phyloP scores from a whole-genome alignment of 768 basidiomycete species.

The Asterophora parasitica region DNA sequence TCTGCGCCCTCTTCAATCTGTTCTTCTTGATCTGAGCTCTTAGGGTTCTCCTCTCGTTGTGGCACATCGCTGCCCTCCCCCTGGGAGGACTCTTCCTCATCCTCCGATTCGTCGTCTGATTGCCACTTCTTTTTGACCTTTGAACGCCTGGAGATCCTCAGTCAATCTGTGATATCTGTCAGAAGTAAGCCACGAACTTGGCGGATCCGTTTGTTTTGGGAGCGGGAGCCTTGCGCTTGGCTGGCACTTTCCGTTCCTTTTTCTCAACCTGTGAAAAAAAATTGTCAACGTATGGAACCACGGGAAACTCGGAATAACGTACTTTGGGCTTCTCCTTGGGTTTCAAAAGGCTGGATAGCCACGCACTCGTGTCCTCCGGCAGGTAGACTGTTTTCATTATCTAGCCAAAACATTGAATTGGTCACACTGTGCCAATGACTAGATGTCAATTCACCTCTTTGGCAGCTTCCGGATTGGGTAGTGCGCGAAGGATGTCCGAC shows the following conservation, averaged over 20 bases:
- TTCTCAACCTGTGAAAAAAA: slow-evolving; percentile 27
- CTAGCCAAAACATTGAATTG: slow-evolving; percentile 28
- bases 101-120: slow-evolving; percentile 38
- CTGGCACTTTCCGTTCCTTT: slow-evolving; percentile 44
- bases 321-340: slow-evolving; percentile 25
- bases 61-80: slow-evolving; percentile 35
- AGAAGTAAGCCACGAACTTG: slow-evolving; percentile 33
- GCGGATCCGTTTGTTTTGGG: slow-evolving; percentile 42
- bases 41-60: slow-evolving; percentile 20
- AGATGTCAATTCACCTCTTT: slow-evolving; percentile 42
- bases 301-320: slow-evolving; percentile 7
- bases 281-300: slow-evolving; percentile 2
- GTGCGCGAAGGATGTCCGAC: slow-evolving; percentile 69
- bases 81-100: slow-evolving; percentile 31
- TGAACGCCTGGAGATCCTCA: slow-evolving; percentile 25
- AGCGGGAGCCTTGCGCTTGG: slow-evolving; percentile 50
- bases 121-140: slow-evolving; percentile 30
- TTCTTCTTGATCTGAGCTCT: slow-evolving; percentile 12
- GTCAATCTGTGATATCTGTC: slow-evolving; percentile 3
- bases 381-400: slow-evolving; percentile 66
- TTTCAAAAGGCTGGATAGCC: slow-evolving; percentile 50
- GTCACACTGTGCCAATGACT: not conserved
- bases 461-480: slow-evolving; percentile 61
- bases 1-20: slow-evolving; percentile 26
- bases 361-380: slow-evolving; percentile 50